A percentile compares a stretch with the other conserved stretches of the same genome.
phyloP scores from a whole-genome alignment of 2,329 filamentous ascomycete genomes.

The Arthrobotrys sinensis region DNA sequence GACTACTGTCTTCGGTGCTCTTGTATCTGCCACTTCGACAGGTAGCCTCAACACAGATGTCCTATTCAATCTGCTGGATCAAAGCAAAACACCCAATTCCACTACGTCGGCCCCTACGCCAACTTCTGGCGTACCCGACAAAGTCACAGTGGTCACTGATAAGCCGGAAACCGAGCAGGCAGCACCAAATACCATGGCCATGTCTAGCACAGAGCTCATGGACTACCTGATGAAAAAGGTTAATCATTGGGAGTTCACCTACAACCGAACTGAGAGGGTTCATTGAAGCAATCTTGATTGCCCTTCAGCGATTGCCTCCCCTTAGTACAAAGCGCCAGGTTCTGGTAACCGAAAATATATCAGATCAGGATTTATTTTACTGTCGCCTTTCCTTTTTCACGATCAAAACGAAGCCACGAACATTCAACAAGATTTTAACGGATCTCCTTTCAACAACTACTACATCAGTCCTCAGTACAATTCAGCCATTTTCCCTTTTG shows the following conservation, averaged over 20 bases:
- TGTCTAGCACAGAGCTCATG: slow-evolving; percentile 86
- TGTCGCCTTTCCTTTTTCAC: slow-evolving; percentile 24
- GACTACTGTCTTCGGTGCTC: slow-evolving; percentile 47
- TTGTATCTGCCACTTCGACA: slow-evolving; percentile 41
- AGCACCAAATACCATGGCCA: slow-evolving; percentile 60
- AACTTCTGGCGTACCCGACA: slow-evolving; percentile 62
- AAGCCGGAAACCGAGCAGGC: slow-evolving; percentile 63
- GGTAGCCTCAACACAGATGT: slow-evolving; percentile 67
- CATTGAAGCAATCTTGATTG: slow-evolving; percentile 20
- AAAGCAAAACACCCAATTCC: slow-evolving; percentile 66
- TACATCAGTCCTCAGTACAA: background rate
- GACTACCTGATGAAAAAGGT: slow-evolving; percentile 84
- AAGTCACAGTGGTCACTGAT: slow-evolving; percentile 63
- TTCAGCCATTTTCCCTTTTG: slow-evolving; percentile 8
- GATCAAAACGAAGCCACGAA: slow-evolving; percentile 40
- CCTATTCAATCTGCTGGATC: slow-evolving; percentile 66
- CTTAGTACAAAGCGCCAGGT: background rate
- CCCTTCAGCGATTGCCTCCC: background rate
- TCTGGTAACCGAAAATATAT: background rate
- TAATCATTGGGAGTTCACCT: slow-evolving; percentile 87
- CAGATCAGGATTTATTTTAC: slow-evolving; percentile 4
- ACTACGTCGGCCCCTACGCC: slow-evolving; percentile 64
- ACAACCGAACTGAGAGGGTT: slow-evolving; percentile 70
- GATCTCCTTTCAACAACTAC: slow-evolving; percentile 36
- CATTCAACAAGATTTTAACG: slow-evolving; percentile 31